Base-by-base conservation (phyloP, 352 stramenopile genomes). In the Phytophthora tentaculata region DNA sequence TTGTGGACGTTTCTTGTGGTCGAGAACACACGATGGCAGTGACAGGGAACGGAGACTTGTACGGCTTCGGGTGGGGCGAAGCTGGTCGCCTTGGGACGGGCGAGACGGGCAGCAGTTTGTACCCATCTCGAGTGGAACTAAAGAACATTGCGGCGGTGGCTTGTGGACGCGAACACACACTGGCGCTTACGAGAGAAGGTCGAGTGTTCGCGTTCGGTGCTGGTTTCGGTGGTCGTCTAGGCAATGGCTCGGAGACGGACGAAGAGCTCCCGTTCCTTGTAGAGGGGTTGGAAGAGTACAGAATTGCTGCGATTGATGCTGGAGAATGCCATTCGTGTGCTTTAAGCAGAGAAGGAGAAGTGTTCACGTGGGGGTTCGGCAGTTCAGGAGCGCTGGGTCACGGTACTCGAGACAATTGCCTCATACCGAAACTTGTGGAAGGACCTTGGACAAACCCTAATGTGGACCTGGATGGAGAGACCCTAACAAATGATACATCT, bases 361-460 rank as follows among this genome's bases (percentile, higher is more conserved):
- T 97, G 12, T 97, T 88, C 37, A 96, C 87, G 16, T 97, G 89
- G 89, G 89, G 90, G 0, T 95, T 96, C 50, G 88, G 90, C n/a
- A 83, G 69, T 24, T 96, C 87, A 1, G 89, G 89, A 2, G 88
- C 90, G 14, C 64, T 97, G 8, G 90, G 90, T 5, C 81, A 84
- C 41, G 86, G 79, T 1, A 77, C 69, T 6, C 61, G 76, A 56
- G 85, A 95, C 2, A 94, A 94, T 52, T 72, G 67, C 2, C 63
- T 90, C 9, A 45, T 76, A 0, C 85, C 88, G 5, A 70, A 41
- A 20, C 67, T 66, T 9, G 64, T 94, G 3, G 43, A 74, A 12
- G 79, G 49, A 24, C 49, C 49, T 1, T 88, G 76, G 74, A 51
- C 32, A 43, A 49, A 28, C 19, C 26, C 3, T 17, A 62, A 56